Base-by-base conservation (phyloP, 1,139 yeast species). In the Dujonia santamariae region DNA sequence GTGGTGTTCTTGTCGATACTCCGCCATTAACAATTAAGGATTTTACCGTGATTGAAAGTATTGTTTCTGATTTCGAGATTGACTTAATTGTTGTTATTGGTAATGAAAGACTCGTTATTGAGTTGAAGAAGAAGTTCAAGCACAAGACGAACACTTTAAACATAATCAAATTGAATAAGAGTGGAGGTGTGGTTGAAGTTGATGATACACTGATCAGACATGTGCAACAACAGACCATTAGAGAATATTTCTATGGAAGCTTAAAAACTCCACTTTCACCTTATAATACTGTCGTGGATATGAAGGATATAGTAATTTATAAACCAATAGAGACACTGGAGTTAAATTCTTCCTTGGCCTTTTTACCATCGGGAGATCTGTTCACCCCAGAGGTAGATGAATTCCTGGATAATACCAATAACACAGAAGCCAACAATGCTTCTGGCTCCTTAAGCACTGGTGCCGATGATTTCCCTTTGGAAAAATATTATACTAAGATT, bases 171-270 rank as follows among this genome's bases (percentile, higher is more conserved):
- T 69, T 85, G 3, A 74, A 80, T 24, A 79, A 77, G 45, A 80
- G 87, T 33, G 85, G 84, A 24, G 95, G 96, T 1, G 66, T 62
- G 6, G 85, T 85, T 6, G 88, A 85, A 31, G 68, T 78, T 19
- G 94, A 85, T 42, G 94, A 83, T 33, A 63, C 76, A 13, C 86
- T 67, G 51, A 66, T 72, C 32, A 71, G 97, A 50, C 76, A 81
- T 31, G 42, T 72, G 19, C 97, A 92, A 54, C 85, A 88, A 48
- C 74, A 77, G 34, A 67, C 83, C 4, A 86, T 92, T 36, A 79
- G 80, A 51, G 95, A 88, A 50, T 94, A 92, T 55, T 94, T 94
- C 50, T 87, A 94, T 51, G 98, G 98, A 2, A 75, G 76, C 12
- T 62, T 66, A 28, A 71, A 71, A 35, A 75, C 78, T 7, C 78